These are phyloP conservation scores for Herpetospermum pedunculosum DNA, from an alignment of 306 rosid genomes.

Conservation along the genomic window DNA sequence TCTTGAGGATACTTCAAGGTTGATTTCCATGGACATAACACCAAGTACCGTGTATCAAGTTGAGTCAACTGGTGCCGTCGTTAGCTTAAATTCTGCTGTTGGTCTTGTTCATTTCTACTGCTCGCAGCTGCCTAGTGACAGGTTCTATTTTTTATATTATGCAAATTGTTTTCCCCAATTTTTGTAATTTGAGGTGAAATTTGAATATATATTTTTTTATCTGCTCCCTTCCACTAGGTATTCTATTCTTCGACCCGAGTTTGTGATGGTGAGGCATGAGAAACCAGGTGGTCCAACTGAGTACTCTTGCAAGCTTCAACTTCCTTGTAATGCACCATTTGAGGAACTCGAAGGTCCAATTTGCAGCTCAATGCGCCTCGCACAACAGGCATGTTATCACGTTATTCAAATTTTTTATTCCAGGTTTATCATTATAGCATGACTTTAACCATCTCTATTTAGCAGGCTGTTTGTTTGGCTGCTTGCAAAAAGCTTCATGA, in stretches of 20 bases:
- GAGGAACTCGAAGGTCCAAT: constrained; percentile 94
- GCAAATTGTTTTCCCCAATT: neutral
- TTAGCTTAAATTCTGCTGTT: constrained; percentile 95
- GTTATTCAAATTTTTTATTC: neutral
- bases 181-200: neutral
- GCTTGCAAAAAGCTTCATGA: constrained; percentile 98
- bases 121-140: constrained; percentile 99
- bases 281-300: constrained; percentile 71
- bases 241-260: constrained; percentile 96
- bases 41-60: constrained; percentile 93
- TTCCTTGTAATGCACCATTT: constrained; percentile 97
- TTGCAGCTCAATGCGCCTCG: constrained; percentile 93
- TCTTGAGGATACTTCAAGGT: constrained; percentile 74
- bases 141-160: constrained; percentile 28
- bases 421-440: neutral
- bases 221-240: constrained; percentile 32
- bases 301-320: constrained; percentile 98
- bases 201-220: neutral
- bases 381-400: constrained; percentile 66
- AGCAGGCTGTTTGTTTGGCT: constrained; percentile 95
- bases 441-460: constrained; percentile 17
- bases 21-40: constrained; percentile 63
- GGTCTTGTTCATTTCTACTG: constrained; percentile 96
- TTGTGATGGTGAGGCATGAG: constrained; percentile 90
- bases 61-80: constrained; percentile 94